Base-by-base conservation (phyloP, 1,284 basidiomycete genomes). In the Cutaneotrichosporon sp. region DNA sequence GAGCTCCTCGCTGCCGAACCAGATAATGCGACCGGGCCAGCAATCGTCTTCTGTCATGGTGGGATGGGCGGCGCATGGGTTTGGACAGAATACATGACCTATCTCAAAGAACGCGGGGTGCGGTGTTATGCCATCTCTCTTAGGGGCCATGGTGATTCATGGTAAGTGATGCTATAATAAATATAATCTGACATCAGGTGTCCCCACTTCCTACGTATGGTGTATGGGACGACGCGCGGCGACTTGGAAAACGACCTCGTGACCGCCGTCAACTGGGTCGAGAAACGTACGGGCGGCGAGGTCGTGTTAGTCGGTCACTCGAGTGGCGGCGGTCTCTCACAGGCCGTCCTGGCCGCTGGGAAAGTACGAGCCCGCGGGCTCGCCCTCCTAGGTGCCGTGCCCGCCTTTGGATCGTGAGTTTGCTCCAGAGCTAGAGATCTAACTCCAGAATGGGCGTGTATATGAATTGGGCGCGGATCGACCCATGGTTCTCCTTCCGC, bases 41-140 rank as follows among this genome's bases (percentile, higher is more conserved):
- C 59, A 2, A 58, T 64, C 56, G 21, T 64, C 16, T 64, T 64
- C 59, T 58, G 59, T 50, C 63, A 64, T 18, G 63, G 63, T 21
- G 63, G 63, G 0, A 64, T 64, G 63, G 63, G 63, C 38, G 55
- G 58, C 38, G 63, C 63, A 1, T 64, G 63, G 63, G 63, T 64
- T 9, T 64, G 63, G 63, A 40, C 46, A 1, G 63, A 64, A 26
- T 64, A 61, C 59, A 64, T 64, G 63, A 31, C 6, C 4, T 64
- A 61, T 59, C 63, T 64, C 40, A 18, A 56, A 0, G 21, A 5
- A 8, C 22, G 13, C 26, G 63, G 63, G 5, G 59, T 64, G 30
- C 56, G 56, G 26, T 53, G 55, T 32, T 64, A 64, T 49, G 63
- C 63, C 1, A 22, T 61, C 38, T 61, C 59, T 16, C 40, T 64